A percentile compares a stretch with the other conserved stretches of the same genome.
phyloP scores from a whole-genome alignment of 2,329 filamentous ascomycete species.

The Biscogniauxia sp. region DNA sequence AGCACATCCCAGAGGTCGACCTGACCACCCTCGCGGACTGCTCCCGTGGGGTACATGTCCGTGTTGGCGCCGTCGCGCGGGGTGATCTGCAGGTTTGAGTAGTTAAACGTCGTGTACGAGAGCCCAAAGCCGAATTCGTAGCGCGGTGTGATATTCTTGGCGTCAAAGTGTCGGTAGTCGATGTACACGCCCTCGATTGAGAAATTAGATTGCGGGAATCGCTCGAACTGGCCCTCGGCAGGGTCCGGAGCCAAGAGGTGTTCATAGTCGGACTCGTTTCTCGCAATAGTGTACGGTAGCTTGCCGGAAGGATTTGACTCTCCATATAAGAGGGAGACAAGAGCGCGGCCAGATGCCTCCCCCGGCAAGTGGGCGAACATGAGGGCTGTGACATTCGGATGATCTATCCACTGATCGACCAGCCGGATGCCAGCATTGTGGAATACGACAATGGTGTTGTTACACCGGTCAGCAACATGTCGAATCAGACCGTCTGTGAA shows the following conservation, averaged over 20 bases:
- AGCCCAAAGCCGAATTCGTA: constrained; percentile 58
- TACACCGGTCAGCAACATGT: constrained; percentile 57
- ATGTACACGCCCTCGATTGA: constrained; percentile 46
- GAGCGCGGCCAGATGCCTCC: constrained; percentile 57
- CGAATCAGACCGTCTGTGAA: constrained; percentile 58
- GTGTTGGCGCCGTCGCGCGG: constrained; percentile 27
- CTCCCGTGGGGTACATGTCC: constrained; percentile 38
- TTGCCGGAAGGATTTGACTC: constrained; percentile 55
- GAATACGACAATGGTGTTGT: constrained; percentile 62
- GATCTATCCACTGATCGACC: constrained; percentile 60
- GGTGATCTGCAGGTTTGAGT: constrained; percentile 41
- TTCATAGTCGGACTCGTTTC: constrained; percentile 55
- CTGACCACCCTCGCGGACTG: constrained; percentile 43
- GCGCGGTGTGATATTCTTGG: constrained; percentile 44
- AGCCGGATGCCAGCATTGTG: constrained; percentile 63
- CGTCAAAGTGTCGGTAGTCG: constrained; percentile 56
- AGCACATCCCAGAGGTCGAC: constrained; percentile 48
- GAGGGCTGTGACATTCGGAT: constrained; percentile 62
- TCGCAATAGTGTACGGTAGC: constrained; percentile 61
- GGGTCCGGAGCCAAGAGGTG: constrained; percentile 38
- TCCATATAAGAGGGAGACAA: constrained; percentile 58
- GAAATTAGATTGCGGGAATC: constrained; percentile 52
- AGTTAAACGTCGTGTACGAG: constrained; percentile 53
- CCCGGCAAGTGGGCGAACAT: constrained; percentile 65
- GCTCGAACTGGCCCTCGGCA: constrained; percentile 50